Conservation (phyloP, 495 filamentous ascomycete genomes). For the Lophiotrema nucula region DNA sequence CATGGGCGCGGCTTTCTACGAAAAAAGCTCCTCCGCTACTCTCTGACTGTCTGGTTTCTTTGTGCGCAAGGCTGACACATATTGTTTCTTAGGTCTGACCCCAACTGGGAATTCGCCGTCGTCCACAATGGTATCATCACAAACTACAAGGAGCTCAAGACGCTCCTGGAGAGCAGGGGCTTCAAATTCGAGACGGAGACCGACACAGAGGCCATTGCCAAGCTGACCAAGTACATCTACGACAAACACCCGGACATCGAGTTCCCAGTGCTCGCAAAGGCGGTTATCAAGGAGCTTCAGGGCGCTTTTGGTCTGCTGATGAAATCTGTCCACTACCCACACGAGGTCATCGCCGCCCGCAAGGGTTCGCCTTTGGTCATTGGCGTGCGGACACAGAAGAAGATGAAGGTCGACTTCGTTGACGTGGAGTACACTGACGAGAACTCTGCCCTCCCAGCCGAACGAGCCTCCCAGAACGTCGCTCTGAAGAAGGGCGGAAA, state of each 20-base stretch:
- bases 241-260: constrained; percentile 92
- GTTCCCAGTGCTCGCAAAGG: constrained; percentile 93
- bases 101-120: constrained; percentile 90
- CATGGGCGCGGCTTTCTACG: too few relatives aligned
- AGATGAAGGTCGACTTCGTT: constrained; percentile 99
- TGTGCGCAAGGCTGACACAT: constrained; percentile 14
- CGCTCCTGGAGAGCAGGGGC: constrained; percentile 86
- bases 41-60: too few relatives aligned
- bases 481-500: constrained; percentile 79
- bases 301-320: constrained; percentile 94
- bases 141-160: constrained; percentile 99
- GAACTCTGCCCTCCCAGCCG: constrained; percentile 75
- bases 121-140: constrained; percentile 99
- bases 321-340: constrained; percentile 97
- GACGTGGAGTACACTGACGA: constrained; percentile 96
- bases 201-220: constrained; percentile 98
- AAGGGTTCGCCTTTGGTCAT: constrained; percentile 97
- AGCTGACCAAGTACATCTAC: constrained; percentile 96
- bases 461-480: constrained; percentile 93
- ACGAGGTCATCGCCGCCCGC: constrained; percentile 94
- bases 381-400: constrained; percentile 90
- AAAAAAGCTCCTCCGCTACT: too few relatives aligned
- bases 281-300: constrained; percentile 96
- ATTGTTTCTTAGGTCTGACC: constrained; percentile 59
- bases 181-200: constrained; percentile 99